phyloP scores from a whole-genome alignment of 495 filamentous ascomycete genomes.

The Penicillium crystallinum region DNA sequence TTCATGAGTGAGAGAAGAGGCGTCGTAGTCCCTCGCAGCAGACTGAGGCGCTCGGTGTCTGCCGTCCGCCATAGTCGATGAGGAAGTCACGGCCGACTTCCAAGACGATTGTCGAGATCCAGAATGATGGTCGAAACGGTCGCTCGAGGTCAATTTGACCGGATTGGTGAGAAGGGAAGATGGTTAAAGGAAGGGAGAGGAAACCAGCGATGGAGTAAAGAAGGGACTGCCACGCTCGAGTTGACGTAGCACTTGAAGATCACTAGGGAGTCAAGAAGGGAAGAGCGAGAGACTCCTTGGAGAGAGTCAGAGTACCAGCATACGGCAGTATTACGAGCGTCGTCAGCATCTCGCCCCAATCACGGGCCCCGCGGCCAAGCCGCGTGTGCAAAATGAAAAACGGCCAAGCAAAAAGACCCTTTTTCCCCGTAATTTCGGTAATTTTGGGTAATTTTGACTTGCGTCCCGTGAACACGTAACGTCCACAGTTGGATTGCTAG shows the following conservation, averaged over 20 bases:
- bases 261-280: slow-evolving; percentile 4
- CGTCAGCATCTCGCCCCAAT: slow-evolving; percentile 46
- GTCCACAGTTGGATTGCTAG: not conserved
- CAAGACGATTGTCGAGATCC: slow-evolving; percentile 12
- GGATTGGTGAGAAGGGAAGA: slow-evolving; percentile 3
- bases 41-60: slow-evolving; percentile 30
- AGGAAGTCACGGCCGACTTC: slow-evolving; percentile 24
- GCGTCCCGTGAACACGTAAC: slow-evolving; percentile 20
- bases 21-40: slow-evolving; percentile 35
- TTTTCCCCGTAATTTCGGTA: slow-evolving; percentile 15
- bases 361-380: slow-evolving; percentile 38
- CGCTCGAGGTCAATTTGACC: slow-evolving; percentile 16
- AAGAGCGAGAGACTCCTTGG: slow-evolving; percentile 4
- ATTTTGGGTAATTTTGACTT: slow-evolving; percentile 10
- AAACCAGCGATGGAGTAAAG: slow-evolving; percentile 10
- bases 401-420: slow-evolving; percentile 30
- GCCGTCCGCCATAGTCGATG: slow-evolving; percentile 39
- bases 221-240: slow-evolving; percentile 9
- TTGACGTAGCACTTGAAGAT: slow-evolving; percentile 8
- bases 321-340: slow-evolving; percentile 36
- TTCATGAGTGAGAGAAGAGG: slow-evolving; percentile 50
- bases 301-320: not conserved
- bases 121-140: slow-evolving; percentile 10
- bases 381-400: slow-evolving; percentile 41
- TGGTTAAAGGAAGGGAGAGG: slow-evolving; percentile 4